These are phyloP conservation scores for Cnidoscolus chayamansa DNA, from an alignment of 441 rosid genomes.

Conservation along the genomic window DNA sequence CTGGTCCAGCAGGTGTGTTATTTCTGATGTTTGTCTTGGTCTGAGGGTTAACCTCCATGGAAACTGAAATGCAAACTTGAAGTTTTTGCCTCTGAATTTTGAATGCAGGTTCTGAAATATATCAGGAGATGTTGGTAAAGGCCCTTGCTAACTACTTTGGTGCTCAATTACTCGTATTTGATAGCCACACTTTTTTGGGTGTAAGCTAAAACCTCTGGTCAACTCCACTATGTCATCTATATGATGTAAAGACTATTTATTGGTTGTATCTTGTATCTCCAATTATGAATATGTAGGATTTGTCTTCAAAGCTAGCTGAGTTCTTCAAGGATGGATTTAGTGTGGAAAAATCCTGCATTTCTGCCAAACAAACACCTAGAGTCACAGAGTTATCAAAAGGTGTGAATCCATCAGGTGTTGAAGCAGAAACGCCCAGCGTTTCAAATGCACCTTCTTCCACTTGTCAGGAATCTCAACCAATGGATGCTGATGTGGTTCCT, in stretches of 20 bases:
- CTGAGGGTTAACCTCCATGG: not conserved
- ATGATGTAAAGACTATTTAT: conserved; percentile 18
- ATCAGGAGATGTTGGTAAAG: conserved; percentile 88
- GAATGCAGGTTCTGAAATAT: conserved; percentile 79
- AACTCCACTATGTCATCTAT: conserved; percentile 6
- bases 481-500: conserved; percentile 47
- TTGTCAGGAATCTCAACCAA: conserved; percentile 55
- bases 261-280: conserved; percentile 29
- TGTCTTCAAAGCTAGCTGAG: conserved; percentile 79
- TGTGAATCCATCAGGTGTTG: conserved; percentile 40
- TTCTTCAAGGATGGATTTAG: conserved; percentile 59
- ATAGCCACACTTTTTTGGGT: conserved; percentile 68
- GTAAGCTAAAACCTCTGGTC: conserved; percentile 49
- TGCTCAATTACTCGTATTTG: conserved; percentile 76
- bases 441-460: conserved; percentile 44
- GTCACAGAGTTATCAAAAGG: conserved; percentile 43
- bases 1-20: conserved; percentile 84
- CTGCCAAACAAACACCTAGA: conserved; percentile 41
- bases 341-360: conserved; percentile 53
- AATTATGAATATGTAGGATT: conserved; percentile 47
- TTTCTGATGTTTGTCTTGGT: not conserved
- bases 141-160: conserved; percentile 78
- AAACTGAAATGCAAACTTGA: conserved; percentile 17
- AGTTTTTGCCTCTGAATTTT: conserved; percentile 15
- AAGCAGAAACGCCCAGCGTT: conserved; percentile 51